These are phyloP conservation scores for Kernera saxatilis DNA, from an alignment of 345 rosid species.

Conservation along the genomic window DNA sequence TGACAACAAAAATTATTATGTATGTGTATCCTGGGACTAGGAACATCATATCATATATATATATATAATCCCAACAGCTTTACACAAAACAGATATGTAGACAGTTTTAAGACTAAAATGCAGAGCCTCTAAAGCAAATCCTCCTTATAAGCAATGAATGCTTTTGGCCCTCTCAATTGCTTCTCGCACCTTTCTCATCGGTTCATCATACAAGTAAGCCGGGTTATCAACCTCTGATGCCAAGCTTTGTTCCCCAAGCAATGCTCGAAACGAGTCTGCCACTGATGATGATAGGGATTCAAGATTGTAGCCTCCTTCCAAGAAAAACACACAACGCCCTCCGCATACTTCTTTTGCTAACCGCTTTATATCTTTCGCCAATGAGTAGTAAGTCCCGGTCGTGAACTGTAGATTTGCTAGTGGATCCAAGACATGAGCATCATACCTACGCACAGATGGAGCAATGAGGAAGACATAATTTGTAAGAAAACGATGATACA, in stretches of 20 bases:
- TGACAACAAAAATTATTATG: too few species aligned
- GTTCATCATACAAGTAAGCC: slow-evolving; percentile 81
- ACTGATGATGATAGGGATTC: slow-evolving; percentile 79
- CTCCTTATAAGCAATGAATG: slow-evolving; percentile 58
- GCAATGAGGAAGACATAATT: background rate
- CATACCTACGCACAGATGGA: slow-evolving; percentile 47
- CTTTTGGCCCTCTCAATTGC: slow-evolving; percentile 65
- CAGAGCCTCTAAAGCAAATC: background rate
- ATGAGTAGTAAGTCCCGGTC: slow-evolving; percentile 72
- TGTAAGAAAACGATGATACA: background rate
- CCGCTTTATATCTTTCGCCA: slow-evolving; percentile 67
- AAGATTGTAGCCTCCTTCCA: slow-evolving; percentile 97
- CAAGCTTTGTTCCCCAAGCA: slow-evolving; percentile 71
- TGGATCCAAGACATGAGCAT: slow-evolving; percentile 87
- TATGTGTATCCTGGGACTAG: too few species aligned
- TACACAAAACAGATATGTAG: background rate
- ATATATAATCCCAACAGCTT: background rate
- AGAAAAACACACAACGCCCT: slow-evolving; percentile 82
- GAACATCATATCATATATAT: too few species aligned
- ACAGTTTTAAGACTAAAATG: background rate
- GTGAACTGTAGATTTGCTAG: slow-evolving; percentile 81
- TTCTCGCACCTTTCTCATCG: slow-evolving; percentile 54
- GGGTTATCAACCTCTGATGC: slow-evolving; percentile 79
- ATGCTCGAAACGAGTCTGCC: slow-evolving; percentile 78
- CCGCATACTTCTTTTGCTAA: slow-evolving; percentile 80